phyloP scores from a whole-genome alignment of 495 filamentous ascomycete species.

The Penicillium arizonense region DNA sequence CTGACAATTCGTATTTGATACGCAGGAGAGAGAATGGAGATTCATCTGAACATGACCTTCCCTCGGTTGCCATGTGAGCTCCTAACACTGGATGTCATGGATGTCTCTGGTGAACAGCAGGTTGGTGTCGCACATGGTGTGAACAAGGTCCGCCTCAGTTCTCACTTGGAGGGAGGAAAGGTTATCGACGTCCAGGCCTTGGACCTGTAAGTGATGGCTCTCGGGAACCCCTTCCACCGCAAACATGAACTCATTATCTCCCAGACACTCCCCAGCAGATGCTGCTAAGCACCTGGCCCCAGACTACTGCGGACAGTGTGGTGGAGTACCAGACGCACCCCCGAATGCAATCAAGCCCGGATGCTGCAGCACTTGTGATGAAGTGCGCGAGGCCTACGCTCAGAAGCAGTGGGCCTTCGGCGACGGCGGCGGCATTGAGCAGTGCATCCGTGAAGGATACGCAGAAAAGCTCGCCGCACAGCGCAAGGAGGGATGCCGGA shows the following conservation, averaged over 20 bases:
- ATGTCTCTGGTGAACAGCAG: slow-evolving; percentile 95
- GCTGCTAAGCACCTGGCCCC: slow-evolving; percentile 82
- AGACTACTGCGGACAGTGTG: slow-evolving; percentile 90
- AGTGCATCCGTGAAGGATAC: slow-evolving; percentile 95
- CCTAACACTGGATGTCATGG: slow-evolving; percentile 96
- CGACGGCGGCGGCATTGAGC: slow-evolving; percentile 86
- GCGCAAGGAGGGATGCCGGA: slow-evolving; percentile 87
- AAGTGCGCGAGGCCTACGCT: slow-evolving; percentile 93
- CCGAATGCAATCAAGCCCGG: slow-evolving; percentile 66
- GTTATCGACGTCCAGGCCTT: slow-evolving; percentile 73
- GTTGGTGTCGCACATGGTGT: slow-evolving; percentile 90
- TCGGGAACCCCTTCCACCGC: background rate
- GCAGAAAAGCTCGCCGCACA: slow-evolving; percentile 80
- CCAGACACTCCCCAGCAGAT: slow-evolving; percentile 64
- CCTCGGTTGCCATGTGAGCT: slow-evolving; percentile 93
- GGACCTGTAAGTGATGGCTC: slow-evolving; percentile 58
- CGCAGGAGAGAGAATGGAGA: slow-evolving; percentile 93
- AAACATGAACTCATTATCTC: background rate
- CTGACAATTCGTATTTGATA: background rate
- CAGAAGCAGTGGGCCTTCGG: slow-evolving; percentile 88
- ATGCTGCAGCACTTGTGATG: slow-evolving; percentile 96
- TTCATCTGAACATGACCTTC: slow-evolving; percentile 97
- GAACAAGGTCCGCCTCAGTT: slow-evolving; percentile 77
- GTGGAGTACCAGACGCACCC: slow-evolving; percentile 70
- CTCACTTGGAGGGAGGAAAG: slow-evolving; percentile 70